Percentiles rank a stretch among this genome's conserved stretches.
phyloP scores from a whole-genome alignment of 352 stramenopile species.

The Saprolegnia parasitica region DNA sequence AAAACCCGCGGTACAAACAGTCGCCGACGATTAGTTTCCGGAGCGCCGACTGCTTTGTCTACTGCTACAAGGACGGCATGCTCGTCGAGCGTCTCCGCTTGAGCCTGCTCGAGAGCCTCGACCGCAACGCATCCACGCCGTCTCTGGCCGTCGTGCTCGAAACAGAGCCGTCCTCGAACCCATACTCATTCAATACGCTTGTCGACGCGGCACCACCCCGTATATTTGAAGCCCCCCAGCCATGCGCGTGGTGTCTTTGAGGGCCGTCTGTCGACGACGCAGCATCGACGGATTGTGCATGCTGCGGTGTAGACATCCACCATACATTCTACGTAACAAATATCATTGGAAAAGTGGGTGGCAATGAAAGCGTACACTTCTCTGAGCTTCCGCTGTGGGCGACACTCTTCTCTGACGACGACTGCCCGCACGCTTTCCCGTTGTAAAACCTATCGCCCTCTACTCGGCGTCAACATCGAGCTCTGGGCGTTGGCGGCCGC shows the following conservation, averaged over 20 bases:
- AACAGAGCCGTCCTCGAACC: too few relatives aligned
- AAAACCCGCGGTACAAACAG: background rate
- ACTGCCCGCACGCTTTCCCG: background rate
- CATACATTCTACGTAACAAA: too few relatives aligned
- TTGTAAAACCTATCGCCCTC: background rate
- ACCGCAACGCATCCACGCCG: too few relatives aligned
- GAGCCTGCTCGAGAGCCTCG: background rate
- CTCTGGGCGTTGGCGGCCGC: background rate
- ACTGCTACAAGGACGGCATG: background rate
- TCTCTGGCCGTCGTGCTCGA: too few relatives aligned
- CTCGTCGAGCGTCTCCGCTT: background rate
- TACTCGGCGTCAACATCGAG: background rate
- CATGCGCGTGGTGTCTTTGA: too few relatives aligned
- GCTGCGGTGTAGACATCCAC: too few relatives aligned
- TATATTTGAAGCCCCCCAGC: too few relatives aligned
- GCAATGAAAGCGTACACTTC: background rate
- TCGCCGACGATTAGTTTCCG: constrained; percentile 3
- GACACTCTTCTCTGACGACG: background rate
- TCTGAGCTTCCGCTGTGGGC: background rate
- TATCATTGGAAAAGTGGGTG: too few relatives aligned
- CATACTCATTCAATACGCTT: too few relatives aligned
- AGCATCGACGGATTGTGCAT: too few relatives aligned
- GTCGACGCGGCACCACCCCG: too few relatives aligned
- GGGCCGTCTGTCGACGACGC: too few relatives aligned
- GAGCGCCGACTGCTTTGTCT: constrained; percentile 7